Conservation (phyloP, 192 early-diverging fungal species). For the Jimgerdemannia lactiflua region DNA sequence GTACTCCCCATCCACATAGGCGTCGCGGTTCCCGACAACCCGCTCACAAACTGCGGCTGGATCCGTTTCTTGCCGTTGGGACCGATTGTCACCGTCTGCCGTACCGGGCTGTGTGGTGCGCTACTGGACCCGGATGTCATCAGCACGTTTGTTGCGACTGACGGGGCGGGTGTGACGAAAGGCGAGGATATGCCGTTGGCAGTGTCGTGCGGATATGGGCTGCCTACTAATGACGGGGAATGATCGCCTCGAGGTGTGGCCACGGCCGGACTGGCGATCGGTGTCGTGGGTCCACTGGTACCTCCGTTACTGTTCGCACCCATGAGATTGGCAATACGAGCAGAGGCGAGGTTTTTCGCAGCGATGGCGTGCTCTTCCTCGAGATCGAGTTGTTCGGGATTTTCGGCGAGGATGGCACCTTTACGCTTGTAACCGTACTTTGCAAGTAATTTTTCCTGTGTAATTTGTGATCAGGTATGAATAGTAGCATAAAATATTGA, state of each 20-base stretch:
- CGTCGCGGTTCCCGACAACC: not conserved
- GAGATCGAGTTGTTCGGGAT: slow-evolving; percentile 57
- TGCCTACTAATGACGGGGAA: too few species aligned
- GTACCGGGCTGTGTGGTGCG: slow-evolving; percentile 3
- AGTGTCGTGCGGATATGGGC: too few species aligned
- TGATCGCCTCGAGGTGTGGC: too few species aligned
- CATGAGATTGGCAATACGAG: slow-evolving; percentile 29
- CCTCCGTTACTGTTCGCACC: slow-evolving; percentile 4
- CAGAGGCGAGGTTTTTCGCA: slow-evolving; percentile 13
- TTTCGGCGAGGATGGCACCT: slow-evolving; percentile 54
- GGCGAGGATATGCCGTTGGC: too few species aligned
- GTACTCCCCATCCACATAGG: too few species aligned
- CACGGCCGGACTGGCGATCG: not conserved
- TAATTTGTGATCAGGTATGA: not conserved
- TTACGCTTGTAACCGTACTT: slow-evolving; percentile 45
- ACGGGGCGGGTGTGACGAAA: not conserved
- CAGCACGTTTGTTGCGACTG: not conserved
- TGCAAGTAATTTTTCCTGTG: slow-evolving; percentile 36
- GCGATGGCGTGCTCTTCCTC: slow-evolving; percentile 48
- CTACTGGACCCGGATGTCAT: not conserved
- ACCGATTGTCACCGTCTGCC: slow-evolving; percentile 64
- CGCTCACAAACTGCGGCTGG: slow-evolving; percentile 41
- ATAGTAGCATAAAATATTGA: too few species aligned
- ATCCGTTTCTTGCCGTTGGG: slow-evolving; percentile 86
- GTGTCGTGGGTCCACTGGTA: slow-evolving; percentile 5